Evolutionary conservation across 2,329 filamentous ascomycete genomes (phyloP).

Genomic region (Sphaerulina vaccinii): DNA sequence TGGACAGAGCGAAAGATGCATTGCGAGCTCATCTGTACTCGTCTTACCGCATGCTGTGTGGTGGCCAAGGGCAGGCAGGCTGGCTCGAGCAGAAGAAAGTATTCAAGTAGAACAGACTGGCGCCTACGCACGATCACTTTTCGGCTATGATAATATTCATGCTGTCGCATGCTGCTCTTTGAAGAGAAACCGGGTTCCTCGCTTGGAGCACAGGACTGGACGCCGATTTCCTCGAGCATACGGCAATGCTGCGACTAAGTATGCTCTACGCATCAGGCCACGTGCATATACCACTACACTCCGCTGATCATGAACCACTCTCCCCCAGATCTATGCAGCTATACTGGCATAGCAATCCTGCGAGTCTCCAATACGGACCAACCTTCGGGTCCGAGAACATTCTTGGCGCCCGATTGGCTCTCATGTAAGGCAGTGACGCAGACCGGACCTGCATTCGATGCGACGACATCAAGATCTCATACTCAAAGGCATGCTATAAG

Average conservation of each 20-base stretch:
- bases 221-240: too few species aligned
- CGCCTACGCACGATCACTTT: neutral
- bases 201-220: too few species aligned
- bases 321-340: neutral
- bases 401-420: conserved; percentile 13
- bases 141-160: too few species aligned
- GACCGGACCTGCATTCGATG: neutral
- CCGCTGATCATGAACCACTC: too few species aligned
- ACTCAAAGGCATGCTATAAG: neutral
- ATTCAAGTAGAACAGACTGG: neutral
- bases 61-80: conserved; percentile 2
- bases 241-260: too few species aligned
- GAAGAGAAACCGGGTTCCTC: too few species aligned
- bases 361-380: neutral
- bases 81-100: conserved; percentile 10
- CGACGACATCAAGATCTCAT: neutral
- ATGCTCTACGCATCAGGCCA: too few species aligned
- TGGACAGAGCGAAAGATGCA: conserved; percentile 2
- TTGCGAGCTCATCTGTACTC: conserved; percentile 8
- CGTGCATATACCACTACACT: too few species aligned
- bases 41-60: conserved; percentile 11
- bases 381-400: conserved; percentile 6
- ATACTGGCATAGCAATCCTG: neutral
- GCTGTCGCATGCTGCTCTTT: too few species aligned
- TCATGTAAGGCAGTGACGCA: conserved; percentile 1